Base-by-base conservation (phyloP, 345 rosid species). In the Garcia nutans region DNA sequence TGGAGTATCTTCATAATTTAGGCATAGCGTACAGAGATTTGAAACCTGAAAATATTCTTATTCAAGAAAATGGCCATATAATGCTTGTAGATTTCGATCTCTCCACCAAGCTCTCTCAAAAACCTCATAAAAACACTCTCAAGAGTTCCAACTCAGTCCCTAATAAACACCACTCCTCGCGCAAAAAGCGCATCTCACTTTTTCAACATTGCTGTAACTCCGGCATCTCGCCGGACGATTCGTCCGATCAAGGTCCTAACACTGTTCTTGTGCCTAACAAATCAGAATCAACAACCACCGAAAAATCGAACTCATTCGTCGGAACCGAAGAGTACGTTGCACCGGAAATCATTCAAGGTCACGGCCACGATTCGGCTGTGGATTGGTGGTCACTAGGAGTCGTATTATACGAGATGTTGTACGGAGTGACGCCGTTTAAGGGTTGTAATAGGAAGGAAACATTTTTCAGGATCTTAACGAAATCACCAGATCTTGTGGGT, bases 51-150 rank as follows among this genome's bases (percentile, higher is more conserved):
- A 94, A 94, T 75, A 80, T 94, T 10, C 80, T 92, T 91, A 87
- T 94, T 60, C 98, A 92, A 74, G 95, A 88, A 63, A 85, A 82
- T 59, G 97, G 98, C 71, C 98, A 94, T 79, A 72, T 94, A 70
- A 94, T 94, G 98, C 88, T 94, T 9, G 94, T 94, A 12, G 98
- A 94, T 83, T 94, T 92, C 80, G 98, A 94, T 76, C 97, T 94
- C 73, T 94, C 98, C 37, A 88, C 89, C 15, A 87, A 88, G 42
- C 93, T 94, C 3, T 13, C 89, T 37, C 83, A 90, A 0, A 84
- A 67, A 74, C 76, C 88, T 7, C 77, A 84, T 10, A 72, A 54
- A 17, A 37, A 80, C 2, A 71, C 88, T 0, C 82, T 85, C 6
- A 37, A 37, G 62, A 15, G 3, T 19, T 78, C 64, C 1, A 69